A percentile compares a stretch with the other conserved stretches of the same genome.
phyloP scores from a whole-genome alignment of 306 rosid genomes.

The Vigna mungo region DNA sequence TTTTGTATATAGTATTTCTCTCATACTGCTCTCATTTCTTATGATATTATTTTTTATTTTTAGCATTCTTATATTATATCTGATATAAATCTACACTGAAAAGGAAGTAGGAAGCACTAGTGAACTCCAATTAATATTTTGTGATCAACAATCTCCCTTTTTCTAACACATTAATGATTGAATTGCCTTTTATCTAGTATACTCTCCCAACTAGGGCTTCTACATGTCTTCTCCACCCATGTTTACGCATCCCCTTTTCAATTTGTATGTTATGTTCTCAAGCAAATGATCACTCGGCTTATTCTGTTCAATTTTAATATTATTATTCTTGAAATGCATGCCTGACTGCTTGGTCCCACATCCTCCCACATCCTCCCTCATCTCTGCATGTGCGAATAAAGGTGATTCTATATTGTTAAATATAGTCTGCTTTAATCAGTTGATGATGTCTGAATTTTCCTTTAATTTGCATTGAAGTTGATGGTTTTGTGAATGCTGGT shows the following conservation, averaged over 20 bases:
- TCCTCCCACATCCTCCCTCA: conserved; percentile 3
- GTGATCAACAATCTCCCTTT: conserved; percentile 7
- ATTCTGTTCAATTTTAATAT: conserved; percentile 5
- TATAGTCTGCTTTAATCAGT: conserved; percentile 4
- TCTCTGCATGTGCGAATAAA: not conserved
- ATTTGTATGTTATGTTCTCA: conserved; percentile 18
- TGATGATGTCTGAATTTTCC: conserved; percentile 24
- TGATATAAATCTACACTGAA: not conserved
- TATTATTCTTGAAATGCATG: conserved; percentile 13
- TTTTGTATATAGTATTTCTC: conserved; percentile 20
- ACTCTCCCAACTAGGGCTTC: not conserved
- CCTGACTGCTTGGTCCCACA: conserved; percentile 1
- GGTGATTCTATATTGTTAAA: not conserved
- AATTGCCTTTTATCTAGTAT: not conserved
- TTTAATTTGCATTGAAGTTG: not conserved
- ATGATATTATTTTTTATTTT: conserved; percentile 7
- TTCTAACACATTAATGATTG: not conserved
- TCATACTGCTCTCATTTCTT: conserved; percentile 2
- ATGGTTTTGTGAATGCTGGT: conserved; percentile 18
- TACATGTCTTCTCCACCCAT: not conserved
- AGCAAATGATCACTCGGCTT: not conserved
- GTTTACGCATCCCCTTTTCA: not conserved
- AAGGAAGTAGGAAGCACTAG: not conserved
- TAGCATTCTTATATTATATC: not conserved
- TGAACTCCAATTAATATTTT: not conserved